Evolutionary conservation across 208 protist genomes (phyloP), one percentile per base, ranked within the genome.

Genomic region (Paratrypanosoma confusum): DNA sequence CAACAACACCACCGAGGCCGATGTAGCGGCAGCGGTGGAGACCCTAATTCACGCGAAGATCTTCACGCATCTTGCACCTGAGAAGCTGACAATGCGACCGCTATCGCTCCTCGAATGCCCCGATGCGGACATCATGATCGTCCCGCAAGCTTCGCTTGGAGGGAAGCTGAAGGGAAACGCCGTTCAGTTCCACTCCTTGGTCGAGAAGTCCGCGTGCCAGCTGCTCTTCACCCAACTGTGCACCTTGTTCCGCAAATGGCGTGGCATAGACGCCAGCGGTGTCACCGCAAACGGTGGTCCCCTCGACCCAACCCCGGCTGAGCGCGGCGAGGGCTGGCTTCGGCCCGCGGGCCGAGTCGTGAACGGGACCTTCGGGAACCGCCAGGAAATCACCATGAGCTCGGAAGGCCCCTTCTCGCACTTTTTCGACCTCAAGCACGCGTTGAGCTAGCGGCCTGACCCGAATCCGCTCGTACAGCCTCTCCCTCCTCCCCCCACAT

Each of bases 131-230:
- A 71, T 90, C 39, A 43, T 90, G 11, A 63, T 93, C 24, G 70
- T 93, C 7, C 84, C 84, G 20, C 84, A 93, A 48, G 84, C 84
- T 6, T 81, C 80, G 5, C 67, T 93, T 13, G 79, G 75, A n/a
- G 84, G 84, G 11, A 90, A 82, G 49, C 39, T 88, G 28, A 91
- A 90, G 47, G 74, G 78, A 0, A 64, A 83, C 17, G 67, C 65
- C 18, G 59, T 87, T 2, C 81, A 91, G 62, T 93, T 87, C 36
- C 78, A 93, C 51, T 39, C 62, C 5, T 62, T 86, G 16, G 59
- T 93, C 23, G 38, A 63, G 36, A 84, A 88, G 53, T 52, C 68
- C 33, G 48, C 50, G 21, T 63, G 77, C 14, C 47, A 37, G 17
- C 35, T 58, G 22, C 40, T 84, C 25, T 88, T 80, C 56, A 44